phyloP scores from a whole-genome alignment of 208 protist genomes.

The Balamuthia mandrillaris region DNA sequence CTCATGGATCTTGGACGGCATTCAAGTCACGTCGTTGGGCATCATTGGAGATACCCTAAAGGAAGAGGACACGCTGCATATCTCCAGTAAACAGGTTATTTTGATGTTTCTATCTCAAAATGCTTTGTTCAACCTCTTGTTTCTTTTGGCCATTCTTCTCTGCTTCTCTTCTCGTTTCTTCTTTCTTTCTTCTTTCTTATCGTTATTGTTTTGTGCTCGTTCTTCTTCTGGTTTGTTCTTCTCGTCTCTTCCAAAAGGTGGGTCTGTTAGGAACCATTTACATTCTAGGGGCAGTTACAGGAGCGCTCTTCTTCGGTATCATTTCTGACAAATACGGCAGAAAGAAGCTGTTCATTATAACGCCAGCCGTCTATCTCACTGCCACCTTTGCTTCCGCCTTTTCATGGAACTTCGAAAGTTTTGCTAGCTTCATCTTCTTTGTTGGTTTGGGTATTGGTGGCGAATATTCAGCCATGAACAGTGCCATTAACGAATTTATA shows the following conservation, averaged over 20 bases:
- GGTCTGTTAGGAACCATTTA: constrained; percentile 2
- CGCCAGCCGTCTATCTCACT: background rate
- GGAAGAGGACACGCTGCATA: background rate
- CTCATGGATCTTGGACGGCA: constrained; percentile 17
- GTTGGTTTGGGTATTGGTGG: constrained; percentile 12
- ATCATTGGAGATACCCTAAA: constrained; percentile 28
- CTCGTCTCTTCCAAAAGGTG: constrained; percentile 20
- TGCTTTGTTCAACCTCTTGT: too few species aligned
- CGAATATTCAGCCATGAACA: constrained; percentile 42
- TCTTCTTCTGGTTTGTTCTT: background rate
- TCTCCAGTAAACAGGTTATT: too few species aligned
- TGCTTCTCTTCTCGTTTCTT: background rate
- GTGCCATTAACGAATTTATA: constrained; percentile 42
- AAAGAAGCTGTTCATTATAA: constrained; percentile 30
- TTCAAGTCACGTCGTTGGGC: constrained; percentile 11
- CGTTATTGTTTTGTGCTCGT: background rate
- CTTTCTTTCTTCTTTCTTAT: background rate
- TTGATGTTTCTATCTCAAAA: too few species aligned
- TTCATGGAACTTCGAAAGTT: constrained; percentile 26
- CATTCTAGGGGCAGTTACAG: background rate
- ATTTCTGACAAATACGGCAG: background rate
- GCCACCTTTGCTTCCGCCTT: constrained; percentile 25
- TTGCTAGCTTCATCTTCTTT: constrained; percentile 6
- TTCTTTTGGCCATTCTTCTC: too few species aligned
- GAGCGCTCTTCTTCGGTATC: background rate